These are phyloP conservation scores for Aureobasidium sp. DNA, from an alignment of 2,329 filamentous ascomycete species.

Conservation along the genomic window DNA sequence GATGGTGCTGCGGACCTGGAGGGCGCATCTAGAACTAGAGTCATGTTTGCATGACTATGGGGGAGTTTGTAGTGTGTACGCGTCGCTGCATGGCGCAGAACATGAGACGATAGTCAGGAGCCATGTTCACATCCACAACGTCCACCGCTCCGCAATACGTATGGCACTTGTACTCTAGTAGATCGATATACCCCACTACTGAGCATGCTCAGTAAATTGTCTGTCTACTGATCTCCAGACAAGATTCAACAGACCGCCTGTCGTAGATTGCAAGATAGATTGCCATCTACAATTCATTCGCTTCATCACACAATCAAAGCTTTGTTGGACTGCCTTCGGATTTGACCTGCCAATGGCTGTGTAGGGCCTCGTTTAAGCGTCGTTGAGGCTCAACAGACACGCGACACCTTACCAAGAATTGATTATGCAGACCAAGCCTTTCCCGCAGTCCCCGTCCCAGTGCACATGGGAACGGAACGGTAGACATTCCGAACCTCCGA, in stretches of 20 bases:
- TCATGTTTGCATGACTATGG: neutral
- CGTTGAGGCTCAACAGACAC: neutral
- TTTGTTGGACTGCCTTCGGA: neutral
- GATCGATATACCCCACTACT: neutral
- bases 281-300: neutral
- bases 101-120: neutral
- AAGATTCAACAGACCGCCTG: neutral
- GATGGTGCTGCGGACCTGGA: neutral
- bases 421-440: neutral
- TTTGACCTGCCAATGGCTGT: neutral
- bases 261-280: neutral
- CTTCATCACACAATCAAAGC: neutral
- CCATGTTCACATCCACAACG: neutral
- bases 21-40: neutral
- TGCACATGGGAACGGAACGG: neutral
- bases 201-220: neutral
- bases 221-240: neutral
- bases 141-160: neutral
- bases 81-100: neutral
- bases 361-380: neutral
- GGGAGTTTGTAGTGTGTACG: neutral
- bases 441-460: neutral
- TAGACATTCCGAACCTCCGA: neutral
- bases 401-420: conserved; percentile 2
- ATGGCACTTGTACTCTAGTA: neutral